Conservation (phyloP, 1,139 yeast genomes). For the Maudiozyma humilis region DNA sequence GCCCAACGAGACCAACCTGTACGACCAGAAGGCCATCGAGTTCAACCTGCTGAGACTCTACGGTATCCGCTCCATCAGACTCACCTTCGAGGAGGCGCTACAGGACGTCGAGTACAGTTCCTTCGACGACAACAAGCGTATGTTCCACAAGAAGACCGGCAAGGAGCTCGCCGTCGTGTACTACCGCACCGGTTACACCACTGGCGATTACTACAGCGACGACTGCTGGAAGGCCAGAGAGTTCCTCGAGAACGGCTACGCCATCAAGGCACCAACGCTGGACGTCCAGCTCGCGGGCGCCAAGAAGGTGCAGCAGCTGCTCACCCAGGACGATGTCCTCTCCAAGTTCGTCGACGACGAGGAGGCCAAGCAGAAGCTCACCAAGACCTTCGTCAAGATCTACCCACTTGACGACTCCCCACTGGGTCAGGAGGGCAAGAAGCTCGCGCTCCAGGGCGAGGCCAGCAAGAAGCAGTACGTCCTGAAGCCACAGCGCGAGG, state of each 20-base stretch:
- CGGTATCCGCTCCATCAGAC: conserved; percentile 53
- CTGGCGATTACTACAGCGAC: conserved; percentile 55
- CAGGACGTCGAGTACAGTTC: conserved; percentile 33
- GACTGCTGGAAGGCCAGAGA: conserved; percentile 72
- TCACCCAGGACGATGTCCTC: conserved; percentile 50
- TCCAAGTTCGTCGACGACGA: conserved; percentile 37
- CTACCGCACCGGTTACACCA: conserved; percentile 83
- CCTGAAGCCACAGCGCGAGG: conserved; percentile 94
- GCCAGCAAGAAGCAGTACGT: conserved; percentile 43
- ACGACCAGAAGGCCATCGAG: conserved; percentile 84
- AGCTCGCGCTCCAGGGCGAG: conserved; percentile 49
- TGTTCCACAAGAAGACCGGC: conserved; percentile 45
- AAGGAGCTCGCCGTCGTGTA: conserved; percentile 82
- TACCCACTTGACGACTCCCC: conserved; percentile 72
- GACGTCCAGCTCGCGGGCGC: conserved; percentile 87
- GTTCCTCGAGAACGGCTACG: conserved; percentile 60
- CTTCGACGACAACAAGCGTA: conserved; percentile 38
- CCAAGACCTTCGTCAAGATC: conserved; percentile 71
- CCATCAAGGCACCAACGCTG: conserved; percentile 86
- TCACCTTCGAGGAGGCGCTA: conserved; percentile 56
- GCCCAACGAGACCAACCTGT: conserved; percentile 75
- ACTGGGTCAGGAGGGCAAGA: conserved; percentile 56
- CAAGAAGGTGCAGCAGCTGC: conserved; percentile 82
- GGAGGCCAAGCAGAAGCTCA: conserved; percentile 32
- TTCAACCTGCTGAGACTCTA: conserved; percentile 51